A percentile compares a stretch with the other conserved stretches of the same genome.
Evolutionary conservation across 2,329 filamentous ascomycete species (phyloP).

Genomic region (Herpotrichia juniperi): DNA sequence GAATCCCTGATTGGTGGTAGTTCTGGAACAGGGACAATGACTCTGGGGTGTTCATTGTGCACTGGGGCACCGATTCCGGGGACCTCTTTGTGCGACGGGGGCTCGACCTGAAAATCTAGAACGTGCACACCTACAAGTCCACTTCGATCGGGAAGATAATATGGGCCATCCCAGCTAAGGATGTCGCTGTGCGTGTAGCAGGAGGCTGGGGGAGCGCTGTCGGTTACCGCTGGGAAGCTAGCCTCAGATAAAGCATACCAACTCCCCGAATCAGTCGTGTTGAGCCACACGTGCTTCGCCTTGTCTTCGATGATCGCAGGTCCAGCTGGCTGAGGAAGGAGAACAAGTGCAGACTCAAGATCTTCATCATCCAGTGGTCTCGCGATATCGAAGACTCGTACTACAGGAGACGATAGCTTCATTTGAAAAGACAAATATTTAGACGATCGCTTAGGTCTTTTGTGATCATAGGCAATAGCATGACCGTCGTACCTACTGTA

Average conservation of each 20-base stretch:
- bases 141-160: constrained; percentile 36
- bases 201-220: constrained; percentile 64
- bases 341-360: constrained; percentile 75
- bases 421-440: constrained; percentile 50
- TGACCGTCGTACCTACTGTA: constrained; percentile 85
- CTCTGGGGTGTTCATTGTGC: constrained; percentile 21
- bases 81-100: constrained; percentile 17
- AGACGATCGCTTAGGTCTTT: constrained; percentile 47
- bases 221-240: constrained; percentile 83
- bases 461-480: constrained; percentile 79
- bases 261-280: constrained; percentile 81
- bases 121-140: constrained; percentile 49
- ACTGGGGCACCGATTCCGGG: constrained; percentile 34
- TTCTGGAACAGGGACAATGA: constrained; percentile 26
- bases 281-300: constrained; percentile 71
- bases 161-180: constrained; percentile 31
- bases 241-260: constrained; percentile 94
- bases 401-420: constrained; percentile 77
- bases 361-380: constrained; percentile 71
- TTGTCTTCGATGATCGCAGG: constrained; percentile 54
- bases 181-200: constrained; percentile 55
- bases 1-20: constrained; percentile 16
- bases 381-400: constrained; percentile 86
- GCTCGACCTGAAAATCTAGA: constrained; percentile 33
- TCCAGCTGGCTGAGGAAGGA: constrained; percentile 84